These are phyloP conservation scores for Chalciporus pseudorubinellus DNA, from an alignment of 768 basidiomycete species.

Conservation along the genomic window DNA sequence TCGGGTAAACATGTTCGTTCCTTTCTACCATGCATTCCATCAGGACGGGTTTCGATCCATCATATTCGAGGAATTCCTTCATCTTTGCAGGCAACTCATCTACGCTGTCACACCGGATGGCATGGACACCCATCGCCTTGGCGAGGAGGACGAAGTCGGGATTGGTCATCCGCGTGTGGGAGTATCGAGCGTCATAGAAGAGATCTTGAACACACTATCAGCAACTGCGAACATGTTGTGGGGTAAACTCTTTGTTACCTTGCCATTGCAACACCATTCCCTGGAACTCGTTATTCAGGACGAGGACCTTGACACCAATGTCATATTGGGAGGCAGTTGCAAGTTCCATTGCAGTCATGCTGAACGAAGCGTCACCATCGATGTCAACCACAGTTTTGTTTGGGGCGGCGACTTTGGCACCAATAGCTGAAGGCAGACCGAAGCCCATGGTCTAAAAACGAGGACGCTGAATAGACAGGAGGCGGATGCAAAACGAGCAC, in stretches of 20 bases:
- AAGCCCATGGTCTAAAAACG: conserved; percentile 89
- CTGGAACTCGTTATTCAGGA: conserved; percentile 97
- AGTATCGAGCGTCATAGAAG: conserved; percentile 96
- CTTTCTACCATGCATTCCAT: conserved; percentile 87
- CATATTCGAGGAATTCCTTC: conserved; percentile 98
- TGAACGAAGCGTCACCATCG: conserved; percentile 97
- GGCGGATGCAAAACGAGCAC: conserved; percentile 30
- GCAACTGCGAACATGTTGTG: too few species aligned
- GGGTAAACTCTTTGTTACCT: conserved; percentile 46
- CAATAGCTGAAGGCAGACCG: conserved; percentile 91
- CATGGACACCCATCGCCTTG: conserved; percentile 89
- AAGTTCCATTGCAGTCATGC: conserved; percentile 99
- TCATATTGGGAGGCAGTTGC: conserved; percentile 86
- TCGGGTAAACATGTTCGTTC: conserved; percentile 88
- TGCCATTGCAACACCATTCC: conserved; percentile 99
- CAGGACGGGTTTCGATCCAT: conserved; percentile 79
- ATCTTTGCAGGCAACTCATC: conserved; percentile 90
- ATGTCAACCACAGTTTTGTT: conserved; percentile 93
- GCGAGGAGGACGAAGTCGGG: conserved; percentile 93
- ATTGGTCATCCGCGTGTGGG: conserved; percentile 93
- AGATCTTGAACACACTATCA: conserved; percentile 52
- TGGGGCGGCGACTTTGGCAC: conserved; percentile 95
- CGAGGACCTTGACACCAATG: conserved; percentile 93
- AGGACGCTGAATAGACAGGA: background rate
- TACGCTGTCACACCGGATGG: conserved; percentile 65